These are phyloP conservation scores for Vanrija sp. DNA, from an alignment of 1,284 basidiomycete genomes.

Conservation along the genomic window DNA sequence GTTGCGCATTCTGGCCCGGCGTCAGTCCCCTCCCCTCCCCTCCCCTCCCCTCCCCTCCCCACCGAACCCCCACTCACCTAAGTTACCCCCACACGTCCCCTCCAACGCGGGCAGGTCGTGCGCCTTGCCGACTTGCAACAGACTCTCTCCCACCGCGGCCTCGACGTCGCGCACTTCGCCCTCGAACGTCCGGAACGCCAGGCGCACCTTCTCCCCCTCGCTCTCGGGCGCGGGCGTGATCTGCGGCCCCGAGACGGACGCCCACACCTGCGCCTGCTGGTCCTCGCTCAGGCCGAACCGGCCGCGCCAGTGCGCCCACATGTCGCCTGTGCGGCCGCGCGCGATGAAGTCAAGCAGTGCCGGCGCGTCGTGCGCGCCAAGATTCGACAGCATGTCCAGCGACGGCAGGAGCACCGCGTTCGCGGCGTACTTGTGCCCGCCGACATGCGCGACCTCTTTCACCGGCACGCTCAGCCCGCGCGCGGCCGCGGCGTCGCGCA, in stretches of 20 bases:
- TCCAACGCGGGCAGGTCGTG: conserved; percentile 45
- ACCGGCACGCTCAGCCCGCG: conserved; percentile 46
- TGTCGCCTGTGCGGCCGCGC: neutral
- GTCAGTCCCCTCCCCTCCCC: neutral
- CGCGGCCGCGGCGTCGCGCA: conserved; percentile 41
- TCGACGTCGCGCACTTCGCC: conserved; percentile 28
- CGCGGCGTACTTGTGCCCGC: conserved; percentile 80
- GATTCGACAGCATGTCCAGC: conserved; percentile 70
- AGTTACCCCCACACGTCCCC: conserved; percentile 48
- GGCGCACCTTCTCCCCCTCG: conserved; percentile 9
- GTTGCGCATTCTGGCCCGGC: conserved; percentile 45
- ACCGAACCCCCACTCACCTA: conserved; percentile 34
- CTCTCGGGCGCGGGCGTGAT: neutral
- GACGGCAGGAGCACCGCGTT: conserved; percentile 70
- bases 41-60: too few species aligned
- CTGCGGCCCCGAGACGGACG: neutral
- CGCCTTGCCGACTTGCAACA: conserved; percentile 42
- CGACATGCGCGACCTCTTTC: conserved; percentile 71
- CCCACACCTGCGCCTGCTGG: conserved; percentile 53
- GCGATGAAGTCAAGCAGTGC: conserved; percentile 55
- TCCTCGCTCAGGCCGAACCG: conserved; percentile 66
- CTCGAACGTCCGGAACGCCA: conserved; percentile 37
- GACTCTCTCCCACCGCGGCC: conserved; percentile 34
- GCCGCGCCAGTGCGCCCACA: conserved; percentile 61
- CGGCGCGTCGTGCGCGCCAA: conserved; percentile 59